A percentile compares a stretch with the other conserved stretches of the same genome.
Evolutionary conservation across 441 rosid species (phyloP).

Genomic region (Mallotus repandus): DNA sequence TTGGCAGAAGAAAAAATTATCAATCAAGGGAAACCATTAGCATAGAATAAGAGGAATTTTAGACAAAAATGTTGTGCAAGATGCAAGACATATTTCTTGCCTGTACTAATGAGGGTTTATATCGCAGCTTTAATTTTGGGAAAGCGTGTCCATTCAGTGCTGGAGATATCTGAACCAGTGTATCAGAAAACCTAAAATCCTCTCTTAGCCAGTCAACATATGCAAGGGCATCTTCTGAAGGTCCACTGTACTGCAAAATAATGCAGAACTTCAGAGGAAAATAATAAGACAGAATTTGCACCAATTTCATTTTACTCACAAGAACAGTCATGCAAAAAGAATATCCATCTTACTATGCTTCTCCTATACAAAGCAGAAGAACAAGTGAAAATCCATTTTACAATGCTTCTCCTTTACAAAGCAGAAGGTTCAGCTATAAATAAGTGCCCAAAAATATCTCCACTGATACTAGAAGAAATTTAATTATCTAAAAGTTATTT

Average conservation of each 20-base stretch:
- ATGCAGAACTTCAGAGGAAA: slow-evolving; percentile 19
- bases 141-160: slow-evolving; percentile 74
- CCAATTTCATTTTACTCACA: neutral
- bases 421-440: neutral
- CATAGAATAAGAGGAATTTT: slow-evolving; percentile 3
- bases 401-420: neutral
- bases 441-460: neutral
- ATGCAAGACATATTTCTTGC: slow-evolving; percentile 39
- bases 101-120: slow-evolving; percentile 85
- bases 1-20: neutral
- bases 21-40: neutral
- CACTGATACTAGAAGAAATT: neutral
- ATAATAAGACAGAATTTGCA: slow-evolving; percentile 6
- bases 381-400: neutral
- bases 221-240: slow-evolving; percentile 64
- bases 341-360: neutral
- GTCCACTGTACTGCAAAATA: slow-evolving; percentile 84
- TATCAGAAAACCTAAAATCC: slow-evolving; percentile 62
- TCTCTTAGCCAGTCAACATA: slow-evolving; percentile 77
- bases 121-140: slow-evolving; percentile 77
- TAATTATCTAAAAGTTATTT: neutral
- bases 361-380: neutral
- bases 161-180: slow-evolving; percentile 80
- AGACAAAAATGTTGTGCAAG: slow-evolving; percentile 8
- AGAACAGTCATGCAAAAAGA: neutral